A percentile compares a stretch with the other conserved stretches of the same genome.
phyloP scores from a whole-genome alignment of 805 yeast genomes.

The Teunomyces pallodes region DNA sequence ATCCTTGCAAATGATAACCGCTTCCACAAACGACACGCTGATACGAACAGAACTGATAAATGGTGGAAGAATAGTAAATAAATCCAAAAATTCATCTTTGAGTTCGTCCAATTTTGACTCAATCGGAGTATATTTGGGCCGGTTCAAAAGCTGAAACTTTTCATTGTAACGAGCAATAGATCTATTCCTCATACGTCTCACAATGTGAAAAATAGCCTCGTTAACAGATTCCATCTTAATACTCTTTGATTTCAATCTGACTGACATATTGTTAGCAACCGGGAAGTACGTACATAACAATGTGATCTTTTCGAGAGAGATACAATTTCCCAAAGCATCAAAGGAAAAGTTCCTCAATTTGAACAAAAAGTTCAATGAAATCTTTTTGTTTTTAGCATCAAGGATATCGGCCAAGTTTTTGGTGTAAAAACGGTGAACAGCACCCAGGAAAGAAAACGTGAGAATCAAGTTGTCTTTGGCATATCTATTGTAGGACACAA shows the following conservation, averaged over 20 bases:
- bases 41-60: slow-evolving; percentile 25
- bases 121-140: background rate
- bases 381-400: slow-evolving; percentile 8
- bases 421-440: slow-evolving; percentile 28
- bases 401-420: slow-evolving; percentile 16
- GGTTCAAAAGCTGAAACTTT: background rate
- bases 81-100: slow-evolving; percentile 13
- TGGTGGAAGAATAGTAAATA: slow-evolving; percentile 32
- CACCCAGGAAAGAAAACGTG: slow-evolving; percentile 18
- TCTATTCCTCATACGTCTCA: slow-evolving; percentile 31
- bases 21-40: slow-evolving; percentile 24
- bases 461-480: slow-evolving; percentile 27
- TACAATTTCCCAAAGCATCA: slow-evolving; percentile 31
- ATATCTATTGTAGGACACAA: slow-evolving; percentile 14
- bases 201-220: slow-evolving; percentile 34
- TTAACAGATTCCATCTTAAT: slow-evolving; percentile 34
- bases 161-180: slow-evolving; percentile 22
- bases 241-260: slow-evolving; percentile 25
- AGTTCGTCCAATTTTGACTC: background rate
- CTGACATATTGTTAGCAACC: slow-evolving; percentile 15
- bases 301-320: slow-evolving; percentile 26
- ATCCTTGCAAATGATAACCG: slow-evolving; percentile 40
- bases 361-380: slow-evolving; percentile 21
- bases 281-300: slow-evolving; percentile 25
- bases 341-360: slow-evolving; percentile 29